Evolutionary conservation across 192 early-diverging fungal species (phyloP).

Genomic region (Thamnidium elegans): DNA sequence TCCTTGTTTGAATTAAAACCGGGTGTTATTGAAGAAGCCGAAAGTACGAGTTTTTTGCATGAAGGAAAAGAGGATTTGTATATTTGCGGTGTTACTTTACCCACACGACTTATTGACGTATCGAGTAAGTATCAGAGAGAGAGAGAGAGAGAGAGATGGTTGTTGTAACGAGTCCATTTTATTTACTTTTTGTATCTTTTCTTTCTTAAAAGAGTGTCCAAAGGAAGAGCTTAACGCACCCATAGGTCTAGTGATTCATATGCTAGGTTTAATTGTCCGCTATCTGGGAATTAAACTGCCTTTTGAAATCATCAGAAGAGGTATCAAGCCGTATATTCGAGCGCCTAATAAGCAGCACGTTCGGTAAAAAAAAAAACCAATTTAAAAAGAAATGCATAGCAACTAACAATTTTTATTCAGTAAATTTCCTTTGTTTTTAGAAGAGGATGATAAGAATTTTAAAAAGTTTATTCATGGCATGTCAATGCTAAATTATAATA

Average conservation of each 20-base stretch:
- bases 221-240: conserved; percentile 53
- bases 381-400: no score
- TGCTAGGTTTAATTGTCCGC: conserved; percentile 41
- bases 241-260: conserved; percentile 51
- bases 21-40: conserved; percentile 3
- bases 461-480: conserved; percentile 43
- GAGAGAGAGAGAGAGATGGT: not conserved
- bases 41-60: conserved; percentile 3
- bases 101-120: conserved; percentile 24
- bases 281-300: conserved; percentile 58
- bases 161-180: not conserved
- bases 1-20: conserved; percentile 51
- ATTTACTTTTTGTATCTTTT: not conserved
- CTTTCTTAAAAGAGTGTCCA: conserved; percentile 10
- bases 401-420: conserved; percentile 9
- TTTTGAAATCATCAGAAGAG: conserved; percentile 30
- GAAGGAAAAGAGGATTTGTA: conserved; percentile 15
- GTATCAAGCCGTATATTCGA: conserved; percentile 19
- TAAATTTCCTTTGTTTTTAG: conserved; percentile 46
- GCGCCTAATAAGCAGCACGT: conserved; percentile 5
- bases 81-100: conserved; percentile 25
- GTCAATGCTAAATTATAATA: conserved; percentile 54
- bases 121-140: conserved; percentile 36
- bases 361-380: not conserved
- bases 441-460: conserved; percentile 37